A percentile compares a stretch with the other conserved stretches of the same genome.
phyloP scores from a whole-genome alignment of 2,329 filamentous ascomycete genomes.

The Apiospora phragmitis region DNA sequence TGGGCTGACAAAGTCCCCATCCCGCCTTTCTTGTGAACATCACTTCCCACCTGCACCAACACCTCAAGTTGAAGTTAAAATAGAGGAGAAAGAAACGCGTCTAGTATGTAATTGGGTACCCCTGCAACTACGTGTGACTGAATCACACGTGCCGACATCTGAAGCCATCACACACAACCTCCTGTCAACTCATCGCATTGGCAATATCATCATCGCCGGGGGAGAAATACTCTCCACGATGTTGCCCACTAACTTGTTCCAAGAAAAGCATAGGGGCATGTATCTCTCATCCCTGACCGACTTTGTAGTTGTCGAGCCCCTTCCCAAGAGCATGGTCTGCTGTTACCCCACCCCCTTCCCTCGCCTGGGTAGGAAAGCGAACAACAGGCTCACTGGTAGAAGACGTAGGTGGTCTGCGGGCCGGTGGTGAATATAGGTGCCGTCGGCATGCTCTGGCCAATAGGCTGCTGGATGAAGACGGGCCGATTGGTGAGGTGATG shows the following conservation, averaged over 20 bases:
- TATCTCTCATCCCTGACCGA: neutral
- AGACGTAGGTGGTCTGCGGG: neutral
- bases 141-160: neutral
- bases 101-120: neutral
- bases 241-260: neutral
- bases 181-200: neutral
- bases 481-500: slow-evolving; percentile 1
- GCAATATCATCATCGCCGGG: neutral
- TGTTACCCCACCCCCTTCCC: neutral
- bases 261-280: neutral
- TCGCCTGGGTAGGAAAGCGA: neutral
- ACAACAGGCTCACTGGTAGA: neutral
- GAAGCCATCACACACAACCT: neutral
- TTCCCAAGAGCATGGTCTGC: neutral
- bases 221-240: neutral
- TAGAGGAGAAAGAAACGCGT: neutral
- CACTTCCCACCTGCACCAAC: neutral
- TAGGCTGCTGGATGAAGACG: neutral
- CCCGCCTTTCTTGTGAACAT: neutral
- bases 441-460: neutral
- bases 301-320: neutral
- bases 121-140: neutral
- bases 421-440: neutral
- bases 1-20: neutral
- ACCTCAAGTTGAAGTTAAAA: neutral